phyloP scores from a whole-genome alignment of 805 yeast genomes.

The Metschnikowia kofuensis region DNA sequence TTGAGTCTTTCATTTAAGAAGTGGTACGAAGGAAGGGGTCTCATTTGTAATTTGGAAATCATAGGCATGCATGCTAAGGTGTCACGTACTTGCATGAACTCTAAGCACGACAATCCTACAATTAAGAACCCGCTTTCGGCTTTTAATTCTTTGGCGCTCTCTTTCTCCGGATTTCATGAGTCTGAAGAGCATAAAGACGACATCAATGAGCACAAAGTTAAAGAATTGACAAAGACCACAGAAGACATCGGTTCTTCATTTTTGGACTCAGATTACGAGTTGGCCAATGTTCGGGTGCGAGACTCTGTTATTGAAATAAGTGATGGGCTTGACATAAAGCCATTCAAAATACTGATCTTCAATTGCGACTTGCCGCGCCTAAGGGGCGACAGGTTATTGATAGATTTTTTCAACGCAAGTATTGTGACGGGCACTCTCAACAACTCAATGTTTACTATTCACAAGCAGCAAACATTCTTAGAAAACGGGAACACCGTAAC shows the following conservation, averaged over 20 bases:
- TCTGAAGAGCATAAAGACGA: conserved; percentile 33
- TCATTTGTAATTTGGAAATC: conserved; percentile 47
- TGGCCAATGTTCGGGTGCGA: conserved; percentile 43
- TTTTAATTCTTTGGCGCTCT: conserved; percentile 24
- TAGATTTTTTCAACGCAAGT: conserved; percentile 68
- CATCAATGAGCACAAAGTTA: conserved; percentile 22
- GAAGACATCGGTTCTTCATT: conserved; percentile 5
- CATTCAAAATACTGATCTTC: conserved; percentile 52
- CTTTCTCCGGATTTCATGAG: conserved; percentile 27
- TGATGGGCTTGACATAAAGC: conserved; percentile 16
- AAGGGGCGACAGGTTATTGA: conserved; percentile 53
- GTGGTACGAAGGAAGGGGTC: conserved; percentile 55
- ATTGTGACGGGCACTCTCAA: conserved; percentile 73
- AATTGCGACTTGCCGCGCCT: conserved; percentile 63
- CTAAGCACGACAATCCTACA: conserved; percentile 7
- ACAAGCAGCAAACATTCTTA: conserved; percentile 60
- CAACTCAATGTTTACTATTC: conserved; percentile 72
- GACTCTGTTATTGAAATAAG: conserved; percentile 48
- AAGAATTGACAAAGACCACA: conserved; percentile 11
- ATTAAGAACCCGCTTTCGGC: conserved; percentile 25
- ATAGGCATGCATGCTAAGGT: conserved; percentile 46
- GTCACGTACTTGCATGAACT: neutral
- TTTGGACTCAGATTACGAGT: conserved; percentile 32
- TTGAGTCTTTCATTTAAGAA: conserved; percentile 48
- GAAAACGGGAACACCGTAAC: conserved; percentile 28